Conservation (phyloP, 2,329 filamentous ascomycete genomes). For the Ascocoryne sarcoides region DNA sequence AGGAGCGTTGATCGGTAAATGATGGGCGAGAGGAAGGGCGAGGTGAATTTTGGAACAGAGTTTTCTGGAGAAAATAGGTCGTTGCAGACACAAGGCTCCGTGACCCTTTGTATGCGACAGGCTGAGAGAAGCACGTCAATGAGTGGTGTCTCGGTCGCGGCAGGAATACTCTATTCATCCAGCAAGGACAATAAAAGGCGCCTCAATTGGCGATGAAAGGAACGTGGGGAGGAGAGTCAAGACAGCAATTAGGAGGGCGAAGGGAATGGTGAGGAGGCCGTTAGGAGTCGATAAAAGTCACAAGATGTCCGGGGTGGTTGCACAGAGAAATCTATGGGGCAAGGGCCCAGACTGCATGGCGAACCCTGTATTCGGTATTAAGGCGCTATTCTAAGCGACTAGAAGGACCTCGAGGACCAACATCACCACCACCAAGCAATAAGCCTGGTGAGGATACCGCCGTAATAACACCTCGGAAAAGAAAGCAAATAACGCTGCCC, state of each 20-base stretch:
- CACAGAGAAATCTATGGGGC: not conserved
- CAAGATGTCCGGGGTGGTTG: not conserved
- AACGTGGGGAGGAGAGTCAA: conserved; percentile 11
- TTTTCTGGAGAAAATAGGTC: no score
- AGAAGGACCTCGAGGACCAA: no score
- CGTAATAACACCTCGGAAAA: not conserved
- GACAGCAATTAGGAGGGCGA: not conserved
- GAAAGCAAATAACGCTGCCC: not conserved
- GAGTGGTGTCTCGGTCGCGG: conserved; percentile 26
- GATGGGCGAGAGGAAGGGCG: no score
- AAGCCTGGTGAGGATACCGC: not conserved
- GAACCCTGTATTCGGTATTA: not conserved
- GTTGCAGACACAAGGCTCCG: conserved; percentile 8
- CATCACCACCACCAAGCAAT: no score
- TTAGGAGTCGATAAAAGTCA: not conserved
- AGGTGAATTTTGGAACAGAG: no score
- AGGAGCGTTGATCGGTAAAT: not conserved
- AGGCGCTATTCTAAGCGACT: not conserved
- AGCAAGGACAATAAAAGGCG: conserved; percentile 12
- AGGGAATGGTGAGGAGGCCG: not conserved
- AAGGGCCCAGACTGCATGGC: not conserved
- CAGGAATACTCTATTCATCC: conserved; percentile 26
- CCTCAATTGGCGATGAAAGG: conserved; percentile 11
- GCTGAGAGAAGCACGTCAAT: conserved; percentile 24
- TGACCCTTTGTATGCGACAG: conserved; percentile 14